Base-by-base conservation (phyloP, 805 yeast genomes). In the Sungouiozyma intestinalis region DNA sequence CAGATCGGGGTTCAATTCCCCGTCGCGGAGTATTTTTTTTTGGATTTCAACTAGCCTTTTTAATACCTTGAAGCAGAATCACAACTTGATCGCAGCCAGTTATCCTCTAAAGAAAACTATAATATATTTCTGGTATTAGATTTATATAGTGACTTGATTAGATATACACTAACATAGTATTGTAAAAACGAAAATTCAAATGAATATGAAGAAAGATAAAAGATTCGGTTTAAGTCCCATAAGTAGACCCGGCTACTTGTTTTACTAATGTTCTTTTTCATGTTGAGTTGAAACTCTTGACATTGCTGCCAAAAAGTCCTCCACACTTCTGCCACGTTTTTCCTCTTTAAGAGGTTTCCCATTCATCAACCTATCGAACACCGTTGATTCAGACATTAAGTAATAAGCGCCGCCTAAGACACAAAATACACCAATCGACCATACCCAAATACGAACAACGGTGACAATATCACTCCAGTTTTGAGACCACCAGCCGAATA, bases 401-500 rank as follows among this genome's bases (percentile, higher is more conserved):
- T 83, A 88, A 82, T 87, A 87, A 62, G 90, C 85, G 76, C 95
- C 96, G 68, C 95, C 95, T 73, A 86, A 68, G 68, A 81, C 77
- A 76, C 95, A 87, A 88, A 87, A 87, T 69, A 84, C 81, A 77
- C 96, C 96, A 74, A 87, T 81, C 48, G 96, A 86, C 85, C 85
- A 86, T 64, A 87, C 71, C 92, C 94, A 87, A 70, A 84, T 79
- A 76, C 95, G 81, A 66, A 81, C 87, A 64, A 87, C 94, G 42
- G 96, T 81, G 55, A 87, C 95, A 54, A 87, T 81, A 71, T 90
- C 94, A 66, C 90, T 87, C 87, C 92, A 85, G 79, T 87, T 88
- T 71, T 85, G 94, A 53, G 94, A 82, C 90, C 92, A 87, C 95
- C 95, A 87, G 60, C 96, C 96, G 79, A 85, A 87, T 62, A 85